phyloP scores from a whole-genome alignment of 306 rosid genomes.

The Delonix regia region DNA sequence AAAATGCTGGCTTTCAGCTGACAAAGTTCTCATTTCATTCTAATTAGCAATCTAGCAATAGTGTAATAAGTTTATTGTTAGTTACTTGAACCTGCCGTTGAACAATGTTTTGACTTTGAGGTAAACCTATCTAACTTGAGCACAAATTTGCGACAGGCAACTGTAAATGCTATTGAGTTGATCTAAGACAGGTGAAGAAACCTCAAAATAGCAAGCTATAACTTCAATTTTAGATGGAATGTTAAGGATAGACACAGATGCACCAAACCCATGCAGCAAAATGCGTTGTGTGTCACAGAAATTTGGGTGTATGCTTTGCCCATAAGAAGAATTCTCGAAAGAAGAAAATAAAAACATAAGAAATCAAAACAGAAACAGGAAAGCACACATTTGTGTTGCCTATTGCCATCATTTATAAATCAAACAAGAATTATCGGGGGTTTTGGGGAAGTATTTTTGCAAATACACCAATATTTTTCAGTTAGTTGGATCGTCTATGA shows the following conservation, averaged over 20 bases:
- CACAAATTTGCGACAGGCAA: conserved; percentile 3
- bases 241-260: conserved; percentile 16
- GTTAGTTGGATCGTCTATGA: conserved; percentile 28
- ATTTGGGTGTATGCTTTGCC: background rate
- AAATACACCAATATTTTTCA: conserved; percentile 34
- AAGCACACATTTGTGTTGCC: conserved; percentile 20
- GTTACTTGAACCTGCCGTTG: conserved; percentile 5
- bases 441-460: conserved; percentile 6
- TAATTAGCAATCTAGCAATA: no score
- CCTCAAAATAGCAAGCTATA: background rate
- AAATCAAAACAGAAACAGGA: background rate
- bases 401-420: background rate
- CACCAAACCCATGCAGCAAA: background rate
- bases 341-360: background rate
- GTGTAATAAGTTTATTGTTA: background rate
- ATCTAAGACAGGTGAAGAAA: conserved; percentile 18
- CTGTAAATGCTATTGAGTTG: background rate
- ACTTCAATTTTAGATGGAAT: conserved; percentile 14
- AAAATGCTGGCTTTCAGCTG: background rate
- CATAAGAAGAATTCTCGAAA: background rate
- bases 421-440: background rate
- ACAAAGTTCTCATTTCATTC: conserved; percentile 2
- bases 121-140: background rate
- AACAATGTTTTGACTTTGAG: background rate
- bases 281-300: background rate